A percentile compares a stretch with the other conserved stretches of the same genome.
Evolutionary conservation across 257 asterid genomes (phyloP).

Genomic region (Solanum peruvianum): DNA sequence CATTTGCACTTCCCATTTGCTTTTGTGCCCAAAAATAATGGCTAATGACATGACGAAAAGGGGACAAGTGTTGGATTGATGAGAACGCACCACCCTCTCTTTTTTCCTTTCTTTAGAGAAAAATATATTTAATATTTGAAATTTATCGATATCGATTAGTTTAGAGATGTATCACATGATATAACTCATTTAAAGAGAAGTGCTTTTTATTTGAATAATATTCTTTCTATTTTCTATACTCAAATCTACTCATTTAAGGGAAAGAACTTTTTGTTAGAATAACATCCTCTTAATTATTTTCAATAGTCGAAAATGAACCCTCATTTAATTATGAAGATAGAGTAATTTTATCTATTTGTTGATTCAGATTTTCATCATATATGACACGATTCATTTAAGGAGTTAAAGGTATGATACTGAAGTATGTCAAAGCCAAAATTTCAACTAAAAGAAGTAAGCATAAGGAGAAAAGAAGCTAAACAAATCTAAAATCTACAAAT

Average conservation of each 20-base stretch:
- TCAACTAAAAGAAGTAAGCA: background rate
- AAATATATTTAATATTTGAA: background rate
- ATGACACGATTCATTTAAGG: background rate
- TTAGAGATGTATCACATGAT: background rate
- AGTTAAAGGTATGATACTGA: background rate
- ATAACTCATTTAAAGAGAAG: background rate
- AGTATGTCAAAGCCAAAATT: background rate
- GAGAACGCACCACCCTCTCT: background rate
- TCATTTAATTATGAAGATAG: background rate
- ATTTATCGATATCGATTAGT: background rate
- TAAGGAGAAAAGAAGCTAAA: background rate
- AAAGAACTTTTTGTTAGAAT: background rate
- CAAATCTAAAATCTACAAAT: background rate
- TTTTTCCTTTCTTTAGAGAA: background rate
- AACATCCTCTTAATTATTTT: background rate
- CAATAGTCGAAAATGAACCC: background rate
- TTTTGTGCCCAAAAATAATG: conserved; percentile 8
- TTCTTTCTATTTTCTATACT: background rate
- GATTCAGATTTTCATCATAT: background rate
- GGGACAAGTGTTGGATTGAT: conserved; percentile 34
- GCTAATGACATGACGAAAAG: conserved; percentile 10
- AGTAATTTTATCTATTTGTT: background rate
- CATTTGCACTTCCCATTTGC: conserved; percentile 1
- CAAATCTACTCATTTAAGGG: background rate
- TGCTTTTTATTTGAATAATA: background rate